A percentile compares a stretch with the other conserved stretches of the same genome.
These are phyloP conservation scores for Pseudocercospora eumusae DNA, from an alignment of 2,329 filamentous ascomycete species.

Conservation along the genomic window DNA sequence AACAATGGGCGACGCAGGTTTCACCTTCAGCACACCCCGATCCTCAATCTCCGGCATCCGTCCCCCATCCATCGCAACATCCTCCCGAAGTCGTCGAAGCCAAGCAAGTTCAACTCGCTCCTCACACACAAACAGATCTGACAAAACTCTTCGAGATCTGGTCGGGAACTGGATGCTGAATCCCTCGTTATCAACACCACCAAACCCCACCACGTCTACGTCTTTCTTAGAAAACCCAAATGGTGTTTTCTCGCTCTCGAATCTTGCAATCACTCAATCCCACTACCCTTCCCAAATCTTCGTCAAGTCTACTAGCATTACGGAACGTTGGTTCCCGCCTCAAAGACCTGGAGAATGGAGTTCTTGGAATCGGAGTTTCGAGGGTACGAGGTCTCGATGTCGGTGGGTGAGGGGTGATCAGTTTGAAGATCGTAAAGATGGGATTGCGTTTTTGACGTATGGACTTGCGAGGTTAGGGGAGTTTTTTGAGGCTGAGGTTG, in stretches of 20 bases:
- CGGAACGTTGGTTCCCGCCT: conserved; percentile 23
- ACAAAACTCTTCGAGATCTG: conserved; percentile 16
- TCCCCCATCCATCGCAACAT: background rate
- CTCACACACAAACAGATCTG: background rate
- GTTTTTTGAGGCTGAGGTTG: conserved; percentile 24
- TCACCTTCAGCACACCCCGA: background rate
- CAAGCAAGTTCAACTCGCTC: background rate
- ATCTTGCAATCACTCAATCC: conserved; percentile 20
- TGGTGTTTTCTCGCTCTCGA: conserved; percentile 9
- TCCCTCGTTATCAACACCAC: conserved; percentile 4
- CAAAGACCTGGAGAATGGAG: conserved; percentile 18
- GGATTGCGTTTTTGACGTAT: conserved; percentile 24
- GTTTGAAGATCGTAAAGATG: conserved; percentile 17
- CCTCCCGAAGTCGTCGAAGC: background rate
- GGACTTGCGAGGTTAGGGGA: conserved; percentile 19
- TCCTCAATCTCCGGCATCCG: background rate
- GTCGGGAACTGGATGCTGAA: conserved; percentile 12
- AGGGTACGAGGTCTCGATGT: conserved; percentile 17
- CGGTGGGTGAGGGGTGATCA: conserved; percentile 22
- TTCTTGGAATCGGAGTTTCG: conserved; percentile 14
- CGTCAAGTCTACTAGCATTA: conserved; percentile 15
- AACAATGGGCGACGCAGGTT: conserved; percentile 1
- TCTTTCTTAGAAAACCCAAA: too few relatives aligned
- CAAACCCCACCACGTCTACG: background rate
- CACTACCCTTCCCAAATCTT: conserved; percentile 26